Conservation (phyloP, 2,329 filamentous ascomycete genomes). For the Calonectria multiphialidica region DNA sequence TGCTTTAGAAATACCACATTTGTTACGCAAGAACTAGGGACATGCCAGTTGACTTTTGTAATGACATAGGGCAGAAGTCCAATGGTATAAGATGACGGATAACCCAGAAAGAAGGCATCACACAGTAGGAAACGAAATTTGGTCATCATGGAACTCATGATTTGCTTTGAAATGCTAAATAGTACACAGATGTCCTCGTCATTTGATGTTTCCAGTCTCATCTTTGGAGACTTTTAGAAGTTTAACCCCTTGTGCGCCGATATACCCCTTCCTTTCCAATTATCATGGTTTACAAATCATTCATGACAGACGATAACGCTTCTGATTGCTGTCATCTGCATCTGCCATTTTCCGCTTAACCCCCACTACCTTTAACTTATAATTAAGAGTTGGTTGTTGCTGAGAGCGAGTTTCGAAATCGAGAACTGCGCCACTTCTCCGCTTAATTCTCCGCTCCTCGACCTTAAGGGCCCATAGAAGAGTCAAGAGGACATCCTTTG, state of each 20-base stretch:
- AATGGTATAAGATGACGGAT: too few species aligned
- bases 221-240: slow-evolving; percentile 29
- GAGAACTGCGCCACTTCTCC: slow-evolving; percentile 35
- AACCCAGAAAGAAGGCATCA: too few species aligned
- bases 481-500: slow-evolving; percentile 61
- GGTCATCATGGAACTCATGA: slow-evolving; percentile 28
- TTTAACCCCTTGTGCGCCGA: slow-evolving; percentile 33
- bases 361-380: slow-evolving; percentile 39
- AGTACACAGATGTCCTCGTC: slow-evolving; percentile 24
- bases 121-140: too few species aligned
- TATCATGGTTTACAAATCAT: slow-evolving; percentile 27
- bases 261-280: slow-evolving; percentile 24
- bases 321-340: slow-evolving; percentile 22
- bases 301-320: slow-evolving; percentile 39
- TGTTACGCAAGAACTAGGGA: too few species aligned
- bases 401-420: slow-evolving; percentile 41
- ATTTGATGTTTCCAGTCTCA: slow-evolving; percentile 28
- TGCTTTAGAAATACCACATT: background rate
- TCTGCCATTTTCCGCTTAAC: slow-evolving; percentile 35
- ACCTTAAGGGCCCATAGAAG: slow-evolving; percentile 60
- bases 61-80: too few species aligned
- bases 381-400: slow-evolving; percentile 39
- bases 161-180: slow-evolving; percentile 39
- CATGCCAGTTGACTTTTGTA: too few species aligned
- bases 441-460: slow-evolving; percentile 53